A percentile compares a stretch with the other conserved stretches of the same genome.
Evolutionary conservation across 1,284 basidiomycete genomes (phyloP).

Genomic region (Spongiforma sp.): DNA sequence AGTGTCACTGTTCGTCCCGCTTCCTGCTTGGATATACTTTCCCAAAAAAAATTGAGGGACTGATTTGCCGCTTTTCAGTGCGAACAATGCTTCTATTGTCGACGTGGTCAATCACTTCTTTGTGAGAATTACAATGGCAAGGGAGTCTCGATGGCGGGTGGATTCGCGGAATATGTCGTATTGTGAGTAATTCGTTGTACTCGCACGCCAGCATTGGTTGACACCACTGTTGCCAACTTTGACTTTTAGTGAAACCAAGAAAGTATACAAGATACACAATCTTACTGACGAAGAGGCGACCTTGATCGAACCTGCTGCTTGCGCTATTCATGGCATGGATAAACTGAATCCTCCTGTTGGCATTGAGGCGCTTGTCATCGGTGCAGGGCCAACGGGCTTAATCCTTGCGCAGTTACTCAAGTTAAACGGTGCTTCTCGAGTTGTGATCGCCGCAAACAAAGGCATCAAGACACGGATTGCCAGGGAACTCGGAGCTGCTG

Average conservation of each 20-base stretch:
- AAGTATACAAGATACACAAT: constrained; percentile 83
- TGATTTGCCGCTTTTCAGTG: constrained; percentile 53
- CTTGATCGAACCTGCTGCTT: constrained; percentile 83
- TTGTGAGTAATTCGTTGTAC: constrained; percentile 57
- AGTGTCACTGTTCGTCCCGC: constrained; percentile 53
- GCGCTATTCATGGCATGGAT: constrained; percentile 87
- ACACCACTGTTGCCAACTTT: neutral
- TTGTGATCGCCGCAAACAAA: constrained; percentile 81
- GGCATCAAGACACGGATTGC: constrained; percentile 85
- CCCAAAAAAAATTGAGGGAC: neutral
- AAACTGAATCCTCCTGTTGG: constrained; percentile 79
- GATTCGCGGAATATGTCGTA: constrained; percentile 83
- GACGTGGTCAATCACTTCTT: constrained; percentile 69
- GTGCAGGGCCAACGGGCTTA: constrained; percentile 80
- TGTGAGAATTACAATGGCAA: constrained; percentile 81
- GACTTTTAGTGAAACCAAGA: constrained; percentile 56
- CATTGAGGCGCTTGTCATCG: constrained; percentile 75
- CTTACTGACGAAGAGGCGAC: constrained; percentile 84
- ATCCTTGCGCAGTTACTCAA: constrained; percentile 86
- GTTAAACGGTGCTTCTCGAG: constrained; percentile 75
- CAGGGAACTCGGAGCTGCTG: constrained; percentile 72
- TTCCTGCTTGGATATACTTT: neutral
- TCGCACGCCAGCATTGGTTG: neutral
- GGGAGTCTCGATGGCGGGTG: constrained; percentile 77
- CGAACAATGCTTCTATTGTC: constrained; percentile 83